Conservation (phyloP, 176 grass and related monocot species). For the Musa itinerans region DNA sequence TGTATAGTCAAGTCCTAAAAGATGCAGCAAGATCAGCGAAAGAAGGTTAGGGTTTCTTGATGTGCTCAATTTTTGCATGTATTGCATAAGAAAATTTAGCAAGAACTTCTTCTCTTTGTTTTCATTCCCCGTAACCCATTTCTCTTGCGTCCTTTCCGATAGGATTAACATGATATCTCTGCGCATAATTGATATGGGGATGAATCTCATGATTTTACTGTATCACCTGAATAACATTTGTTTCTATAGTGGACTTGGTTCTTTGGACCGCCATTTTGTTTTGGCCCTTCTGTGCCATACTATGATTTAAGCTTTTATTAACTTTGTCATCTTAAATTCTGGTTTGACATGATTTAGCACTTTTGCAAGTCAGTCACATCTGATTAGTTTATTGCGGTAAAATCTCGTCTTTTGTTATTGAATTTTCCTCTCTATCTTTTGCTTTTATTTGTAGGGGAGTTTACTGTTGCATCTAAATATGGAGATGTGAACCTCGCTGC, state of each 20-base stretch:
- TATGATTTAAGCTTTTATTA: not conserved
- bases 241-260: not conserved
- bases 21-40: conserved; percentile 12
- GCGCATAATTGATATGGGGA: not conserved
- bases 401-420: too few species aligned
- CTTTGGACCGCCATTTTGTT: not conserved
- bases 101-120: not conserved
- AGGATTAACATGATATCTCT: not conserved
- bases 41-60: not conserved
- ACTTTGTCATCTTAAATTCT: not conserved
- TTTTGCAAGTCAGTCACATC: not conserved
- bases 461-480: not conserved
- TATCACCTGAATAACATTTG: not conserved
- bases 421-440: not conserved
- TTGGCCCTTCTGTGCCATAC: not conserved
- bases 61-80: not conserved
- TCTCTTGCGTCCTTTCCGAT: not conserved
- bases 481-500: not conserved
- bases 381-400: not conserved
- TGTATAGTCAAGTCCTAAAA: not conserved
- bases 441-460: not conserved
- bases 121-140: not conserved
- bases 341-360: not conserved
- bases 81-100: not conserved
- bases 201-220: not conserved